Conservation (phyloP, 352 stramenopile genomes). For the Plasmopara muralis region DNA sequence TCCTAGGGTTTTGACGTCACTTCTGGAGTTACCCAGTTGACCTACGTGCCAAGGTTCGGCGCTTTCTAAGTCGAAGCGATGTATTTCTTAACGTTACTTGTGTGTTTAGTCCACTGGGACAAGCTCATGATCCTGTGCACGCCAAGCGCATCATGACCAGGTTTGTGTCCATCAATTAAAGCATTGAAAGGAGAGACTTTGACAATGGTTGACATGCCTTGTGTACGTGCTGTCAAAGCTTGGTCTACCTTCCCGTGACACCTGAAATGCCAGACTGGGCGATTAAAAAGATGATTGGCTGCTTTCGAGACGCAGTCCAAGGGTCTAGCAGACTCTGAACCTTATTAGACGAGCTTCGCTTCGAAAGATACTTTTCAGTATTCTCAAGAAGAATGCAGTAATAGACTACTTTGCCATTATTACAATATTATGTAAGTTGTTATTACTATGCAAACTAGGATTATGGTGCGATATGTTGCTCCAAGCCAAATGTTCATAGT, state of each 20-base stretch:
- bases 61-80: neutral
- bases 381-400: too few relatives aligned
- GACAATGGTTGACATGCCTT: neutral
- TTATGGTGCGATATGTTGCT: too few relatives aligned
- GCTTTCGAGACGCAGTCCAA: constrained; percentile 46
- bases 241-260: constrained; percentile 75
- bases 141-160: constrained; percentile 73
- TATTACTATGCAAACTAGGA: too few relatives aligned
- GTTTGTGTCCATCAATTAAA: constrained; percentile 18
- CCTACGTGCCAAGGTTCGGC: constrained; percentile 56
- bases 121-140: constrained; percentile 43
- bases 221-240: constrained; percentile 17
- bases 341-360: neutral
- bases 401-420: too few relatives aligned
- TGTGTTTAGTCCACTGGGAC: constrained; percentile 33
- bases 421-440: too few relatives aligned
- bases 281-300: constrained; percentile 69
- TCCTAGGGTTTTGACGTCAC: constrained; percentile 74
- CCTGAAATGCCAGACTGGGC: constrained; percentile 72
- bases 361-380: neutral
- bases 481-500: too few relatives aligned
- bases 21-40: constrained; percentile 61
- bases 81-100: neutral
- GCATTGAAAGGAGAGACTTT: too few relatives aligned
- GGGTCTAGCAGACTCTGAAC: constrained; percentile 25